Evolutionary conservation across 75 land plant species (phyloP), one percentile per base, ranked within the genome.

Genomic region (Picea glauca): DNA sequence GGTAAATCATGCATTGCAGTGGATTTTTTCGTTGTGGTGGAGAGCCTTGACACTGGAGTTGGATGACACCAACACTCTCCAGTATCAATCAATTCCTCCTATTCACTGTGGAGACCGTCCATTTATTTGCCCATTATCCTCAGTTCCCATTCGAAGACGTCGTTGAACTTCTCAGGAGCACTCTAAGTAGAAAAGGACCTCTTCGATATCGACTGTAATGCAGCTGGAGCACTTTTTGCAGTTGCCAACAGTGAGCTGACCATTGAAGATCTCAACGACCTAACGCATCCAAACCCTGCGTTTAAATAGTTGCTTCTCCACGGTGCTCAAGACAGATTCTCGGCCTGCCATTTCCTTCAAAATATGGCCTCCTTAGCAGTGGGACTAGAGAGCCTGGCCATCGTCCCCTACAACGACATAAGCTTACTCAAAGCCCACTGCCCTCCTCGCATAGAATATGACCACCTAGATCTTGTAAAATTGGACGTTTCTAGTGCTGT

Each of bases 191-290:
- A 77, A 60, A n/a, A 60, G 13, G 81, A 68, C 3, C 75, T 92
- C 46, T 60, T 90, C 58, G 95, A 88, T 74, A 83, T 93, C 74
- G 82, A 84, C 58, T 91, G 95, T 77, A 93, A 93, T 78, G 80
- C 20, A 13, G 88, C 86, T 17, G 95, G 95, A 12, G 87, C 62
- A 5, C 86, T 80, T 13, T 83, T 93, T 70, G 78, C 76, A 15
- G 82, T 76, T 31, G 90, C 87, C 13, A 20, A 78, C 2, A 78
- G 84, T 57, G 84, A 83, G 57, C 78, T 82, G 43, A 30, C 77
- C 8, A 60, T 93, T 62, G 81, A 75, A 65, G 88, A 88, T 73
- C 78, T 93, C 31, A 90, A 89, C 6, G 89, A 90, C 54, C 50
- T 93, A 46, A 79, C 79, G 1, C 66, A 76, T 38, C 89, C 92